These are phyloP conservation scores for Phialophora tarda DNA, from an alignment of 2,329 filamentous ascomycete species.

Conservation along the genomic window DNA sequence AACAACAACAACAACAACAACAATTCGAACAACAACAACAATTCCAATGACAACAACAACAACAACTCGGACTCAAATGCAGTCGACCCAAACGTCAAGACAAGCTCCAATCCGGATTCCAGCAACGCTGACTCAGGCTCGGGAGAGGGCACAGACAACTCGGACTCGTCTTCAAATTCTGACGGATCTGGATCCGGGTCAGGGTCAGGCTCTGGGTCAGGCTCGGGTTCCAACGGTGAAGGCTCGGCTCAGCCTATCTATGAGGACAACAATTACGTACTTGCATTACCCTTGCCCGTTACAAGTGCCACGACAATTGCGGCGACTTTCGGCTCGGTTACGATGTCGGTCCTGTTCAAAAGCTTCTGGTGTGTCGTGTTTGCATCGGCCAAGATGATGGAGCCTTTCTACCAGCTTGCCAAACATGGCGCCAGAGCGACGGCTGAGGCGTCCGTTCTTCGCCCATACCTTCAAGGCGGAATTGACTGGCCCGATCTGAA, in stretches of 20 bases:
- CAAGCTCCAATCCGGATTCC: constrained; percentile 2
- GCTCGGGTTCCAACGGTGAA: neutral
- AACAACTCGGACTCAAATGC: neutral
- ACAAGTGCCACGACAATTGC: neutral
- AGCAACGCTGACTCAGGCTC: neutral
- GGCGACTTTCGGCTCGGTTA: constrained; percentile 9
- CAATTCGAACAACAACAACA: neutral
- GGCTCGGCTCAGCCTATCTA: constrained; percentile 3
- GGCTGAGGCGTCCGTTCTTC: constrained; percentile 16
- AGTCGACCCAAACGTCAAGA: neutral
- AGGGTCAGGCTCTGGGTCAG: neutral
- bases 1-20: constrained; percentile 1
- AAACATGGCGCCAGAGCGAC: constrained; percentile 11
- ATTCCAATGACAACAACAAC: neutral
- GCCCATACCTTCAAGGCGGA: constrained; percentile 17
- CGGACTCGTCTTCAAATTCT: constrained; percentile 8
- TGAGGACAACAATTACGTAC: constrained; percentile 5
- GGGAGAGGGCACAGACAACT: neutral
- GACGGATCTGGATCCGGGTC: neutral
- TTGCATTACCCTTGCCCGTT: constrained; percentile 6
- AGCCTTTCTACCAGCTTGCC: constrained; percentile 23
- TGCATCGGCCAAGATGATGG: constrained; percentile 22
- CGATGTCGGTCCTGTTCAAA: constrained; percentile 16
- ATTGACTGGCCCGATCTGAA: constrained; percentile 15
- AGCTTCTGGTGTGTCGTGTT: constrained; percentile 20